These are phyloP conservation scores for Tricholoma saponaceum DNA, from an alignment of 768 basidiomycete genomes.

Conservation along the genomic window DNA sequence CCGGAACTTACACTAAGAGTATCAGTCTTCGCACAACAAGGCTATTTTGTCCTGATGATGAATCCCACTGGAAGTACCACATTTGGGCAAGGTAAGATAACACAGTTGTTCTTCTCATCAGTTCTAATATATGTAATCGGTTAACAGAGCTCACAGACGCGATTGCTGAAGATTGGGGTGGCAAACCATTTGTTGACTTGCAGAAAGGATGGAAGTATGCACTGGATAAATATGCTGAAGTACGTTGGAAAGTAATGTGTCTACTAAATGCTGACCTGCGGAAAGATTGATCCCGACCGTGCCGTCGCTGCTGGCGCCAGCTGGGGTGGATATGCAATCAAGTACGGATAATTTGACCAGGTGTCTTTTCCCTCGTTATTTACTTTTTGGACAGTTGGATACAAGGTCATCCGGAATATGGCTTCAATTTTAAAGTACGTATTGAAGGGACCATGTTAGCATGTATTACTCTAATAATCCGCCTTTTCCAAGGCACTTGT, in stretches of 20 bases:
- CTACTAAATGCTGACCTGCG: neutral
- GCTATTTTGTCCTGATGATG: constrained; percentile 83
- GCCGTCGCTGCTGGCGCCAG: constrained; percentile 79
- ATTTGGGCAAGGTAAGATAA: constrained; percentile 71
- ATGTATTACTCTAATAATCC: constrained; percentile 1
- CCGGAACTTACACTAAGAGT: neutral
- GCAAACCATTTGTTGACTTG: constrained; percentile 79
- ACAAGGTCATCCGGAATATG: constrained; percentile 87
- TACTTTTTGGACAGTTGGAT: constrained; percentile 65
- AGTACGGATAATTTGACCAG: constrained; percentile 41
- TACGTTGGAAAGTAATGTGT: constrained; percentile 19
- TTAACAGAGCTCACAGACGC: constrained; percentile 71
- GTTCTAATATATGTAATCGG: neutral
- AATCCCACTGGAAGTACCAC: constrained; percentile 95
- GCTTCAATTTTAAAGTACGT: constrained; percentile 74
- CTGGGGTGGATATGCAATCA: constrained; percentile 88
- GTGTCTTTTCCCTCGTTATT: constrained; percentile 3
- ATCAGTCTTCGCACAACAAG: constrained; percentile 77
- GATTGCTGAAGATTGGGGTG: constrained; percentile 80
- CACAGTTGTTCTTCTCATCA: neutral
- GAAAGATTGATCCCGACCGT: constrained; percentile 62
- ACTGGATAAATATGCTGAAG: constrained; percentile 66
- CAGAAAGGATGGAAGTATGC: constrained; percentile 71
- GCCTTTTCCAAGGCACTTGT: constrained; percentile 59
- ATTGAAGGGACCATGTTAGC: neutral